These are phyloP conservation scores for Thoreauomyces humboldtii DNA, from an alignment of 192 early-diverging fungal species.

Conservation along the genomic window DNA sequence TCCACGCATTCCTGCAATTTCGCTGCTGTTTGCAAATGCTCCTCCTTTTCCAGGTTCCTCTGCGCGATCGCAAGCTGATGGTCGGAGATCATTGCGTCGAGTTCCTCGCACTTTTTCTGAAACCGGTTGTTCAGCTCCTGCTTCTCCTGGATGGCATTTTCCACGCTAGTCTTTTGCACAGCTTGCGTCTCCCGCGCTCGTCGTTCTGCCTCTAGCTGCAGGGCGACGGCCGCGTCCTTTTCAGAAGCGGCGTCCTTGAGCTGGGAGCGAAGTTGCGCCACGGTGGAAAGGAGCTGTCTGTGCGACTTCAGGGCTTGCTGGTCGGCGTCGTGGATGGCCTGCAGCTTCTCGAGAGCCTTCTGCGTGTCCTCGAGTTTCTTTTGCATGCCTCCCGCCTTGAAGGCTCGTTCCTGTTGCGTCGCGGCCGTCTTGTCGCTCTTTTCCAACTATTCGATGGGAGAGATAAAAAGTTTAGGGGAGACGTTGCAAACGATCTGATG, in stretches of 20 bases:
- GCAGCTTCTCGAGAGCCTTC: neutral
- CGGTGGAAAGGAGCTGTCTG: neutral
- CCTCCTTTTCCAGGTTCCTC: neutral
- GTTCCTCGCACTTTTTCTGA: neutral
- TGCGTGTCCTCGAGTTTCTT: neutral
- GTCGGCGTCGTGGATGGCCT: neutral
- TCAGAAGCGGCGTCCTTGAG: neutral
- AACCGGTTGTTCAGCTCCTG: neutral
- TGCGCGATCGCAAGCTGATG: neutral
- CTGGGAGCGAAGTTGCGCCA: neutral
- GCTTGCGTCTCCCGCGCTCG: neutral
- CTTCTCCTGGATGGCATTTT: neutral
- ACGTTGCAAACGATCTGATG: neutral
- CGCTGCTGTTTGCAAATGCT: no score
- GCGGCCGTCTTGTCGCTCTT: conserved; percentile 25
- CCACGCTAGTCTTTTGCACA: neutral
- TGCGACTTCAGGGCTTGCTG: neutral
- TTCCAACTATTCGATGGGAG: conserved; percentile 16
- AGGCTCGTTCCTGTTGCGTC: conserved; percentile 12
- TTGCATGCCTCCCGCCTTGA: neutral
- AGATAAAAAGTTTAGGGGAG: neutral
- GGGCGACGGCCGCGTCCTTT: neutral
- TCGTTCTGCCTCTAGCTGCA: neutral
- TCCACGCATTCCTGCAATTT: no score
- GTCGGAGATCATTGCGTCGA: neutral